Evolutionary conservation across 495 filamentous ascomycete species (phyloP), one percentile per base, ranked within the genome.

Genomic region (Neurospora sp.): DNA sequence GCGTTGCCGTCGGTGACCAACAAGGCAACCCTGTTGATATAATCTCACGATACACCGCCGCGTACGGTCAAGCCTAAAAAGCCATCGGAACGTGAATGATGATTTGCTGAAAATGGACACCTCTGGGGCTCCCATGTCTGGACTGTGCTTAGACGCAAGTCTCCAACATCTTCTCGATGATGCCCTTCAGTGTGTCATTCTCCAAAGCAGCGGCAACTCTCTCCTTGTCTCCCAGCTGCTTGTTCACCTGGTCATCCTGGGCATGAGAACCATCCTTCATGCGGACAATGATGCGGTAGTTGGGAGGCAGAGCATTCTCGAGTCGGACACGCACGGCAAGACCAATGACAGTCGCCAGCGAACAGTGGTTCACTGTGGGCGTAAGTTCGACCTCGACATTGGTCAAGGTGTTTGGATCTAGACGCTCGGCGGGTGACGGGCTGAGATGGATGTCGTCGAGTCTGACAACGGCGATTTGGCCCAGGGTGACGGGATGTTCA

Each of bases 341-440:
- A 3, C 96, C 96, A 81, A 99, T 98, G 70, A 98, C 94, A 1
- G 96, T 98, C 10, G 96, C 96, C 16, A 98, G 87, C 42, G 92
- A 95, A 84, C 96, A 99, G 78, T 98, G 96, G 22, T 94, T 97
- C 78, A 98, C 93, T 20, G 96, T 99, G n/a, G 96, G 96, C 4
- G 96, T 99, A 70, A 99, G 90, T 75, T 92, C 85, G 39, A 94
- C 89, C 8, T 88, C 82, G 4, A 93, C 90, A 12, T 80, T 82
- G 37, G 79, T 80, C 73, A 88, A 76, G 20, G 82, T 78, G 65
- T 84, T 77, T 44, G 83, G 80, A 44, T 85, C 87, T 61, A 80
- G 80, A 37, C 79, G 78, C 76, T 83, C 75, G 14, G 89, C 85
- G 18, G 89, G 85, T 12, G 90, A 85, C 37, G 92, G 91, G 9